Evolutionary conservation across 345 rosid genomes (phyloP).

Genomic region (Viola odorata): DNA sequence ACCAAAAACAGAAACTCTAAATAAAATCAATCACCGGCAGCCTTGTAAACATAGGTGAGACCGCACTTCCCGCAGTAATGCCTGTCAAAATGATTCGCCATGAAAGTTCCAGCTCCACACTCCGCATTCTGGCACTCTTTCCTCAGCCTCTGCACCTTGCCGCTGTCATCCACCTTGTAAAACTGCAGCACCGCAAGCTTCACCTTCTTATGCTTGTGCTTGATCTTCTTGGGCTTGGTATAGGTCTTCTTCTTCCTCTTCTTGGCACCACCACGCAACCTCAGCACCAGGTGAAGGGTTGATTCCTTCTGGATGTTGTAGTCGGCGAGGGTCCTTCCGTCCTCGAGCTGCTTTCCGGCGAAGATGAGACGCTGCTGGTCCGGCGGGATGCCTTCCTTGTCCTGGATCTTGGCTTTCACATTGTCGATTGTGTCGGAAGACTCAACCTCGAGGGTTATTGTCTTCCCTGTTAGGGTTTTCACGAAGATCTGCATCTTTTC

Average conservation of each 20-base stretch:
- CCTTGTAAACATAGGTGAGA: conserved; percentile 26
- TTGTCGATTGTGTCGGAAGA: conserved; percentile 22
- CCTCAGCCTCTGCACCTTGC: conserved; percentile 19
- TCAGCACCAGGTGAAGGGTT: conserved; percentile 21
- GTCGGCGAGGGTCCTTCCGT: conserved; percentile 18
- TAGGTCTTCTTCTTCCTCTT: conserved; percentile 29
- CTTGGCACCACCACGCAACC: conserved; percentile 18
- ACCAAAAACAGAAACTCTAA: background rate
- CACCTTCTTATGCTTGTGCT: conserved; percentile 30
- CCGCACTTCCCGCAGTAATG: conserved; percentile 30
- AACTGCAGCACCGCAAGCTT: conserved; percentile 23
- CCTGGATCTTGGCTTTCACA: conserved; percentile 27
- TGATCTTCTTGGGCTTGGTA: conserved; percentile 28
- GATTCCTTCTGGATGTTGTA: conserved; percentile 30
- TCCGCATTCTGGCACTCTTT: conserved; percentile 26
- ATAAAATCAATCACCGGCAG: conserved; percentile 10
- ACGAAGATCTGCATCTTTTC: conserved; percentile 26
- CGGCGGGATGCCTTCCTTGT: conserved; percentile 22
- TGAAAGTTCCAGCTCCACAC: conserved; percentile 23
- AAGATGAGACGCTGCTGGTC: conserved; percentile 21
- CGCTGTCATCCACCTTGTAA: conserved; percentile 23
- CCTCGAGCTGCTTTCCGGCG: conserved; percentile 23
- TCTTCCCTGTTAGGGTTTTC: conserved; percentile 25
- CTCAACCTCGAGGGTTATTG: conserved; percentile 22
- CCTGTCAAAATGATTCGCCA: conserved; percentile 23